phyloP scores from a whole-genome alignment of 441 rosid species.

The Mallotus repandus region DNA sequence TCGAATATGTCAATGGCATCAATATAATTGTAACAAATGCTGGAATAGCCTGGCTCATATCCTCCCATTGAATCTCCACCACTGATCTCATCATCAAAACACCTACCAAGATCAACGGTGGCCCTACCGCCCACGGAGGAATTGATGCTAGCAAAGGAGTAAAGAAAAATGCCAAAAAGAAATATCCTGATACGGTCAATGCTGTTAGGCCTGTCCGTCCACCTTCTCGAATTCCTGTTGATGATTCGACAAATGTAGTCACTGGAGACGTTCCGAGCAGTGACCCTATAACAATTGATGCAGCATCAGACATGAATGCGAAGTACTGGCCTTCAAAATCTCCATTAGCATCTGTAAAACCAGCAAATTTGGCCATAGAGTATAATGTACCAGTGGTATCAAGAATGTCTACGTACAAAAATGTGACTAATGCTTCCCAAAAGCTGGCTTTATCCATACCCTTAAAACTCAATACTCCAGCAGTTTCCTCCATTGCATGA shows the following conservation, averaged over 20 bases:
- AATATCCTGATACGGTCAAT: constrained; percentile 67
- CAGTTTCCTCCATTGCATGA: constrained; percentile 61
- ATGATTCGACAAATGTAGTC: constrained; percentile 71
- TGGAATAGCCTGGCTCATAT: constrained; percentile 84
- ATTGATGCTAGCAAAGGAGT: constrained; percentile 82
- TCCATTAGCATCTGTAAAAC: constrained; percentile 55
- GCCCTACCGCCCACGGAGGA: constrained; percentile 92
- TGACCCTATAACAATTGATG: constrained; percentile 73
- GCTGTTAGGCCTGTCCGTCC: constrained; percentile 86
- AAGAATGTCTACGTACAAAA: constrained; percentile 74
- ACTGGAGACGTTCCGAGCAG: constrained; percentile 84
- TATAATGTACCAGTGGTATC: constrained; percentile 86
- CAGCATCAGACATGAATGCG: constrained; percentile 90
- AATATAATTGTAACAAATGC: constrained; percentile 70
- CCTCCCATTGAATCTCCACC: constrained; percentile 76
- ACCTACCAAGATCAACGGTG: constrained; percentile 81
- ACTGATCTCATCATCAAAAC: constrained; percentile 90
- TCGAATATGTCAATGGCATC: constrained; percentile 81
- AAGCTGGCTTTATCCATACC: constrained; percentile 51
- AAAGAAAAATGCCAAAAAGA: constrained; percentile 70
- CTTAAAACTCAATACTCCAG: constrained; percentile 68
- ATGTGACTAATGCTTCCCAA: constrained; percentile 85
- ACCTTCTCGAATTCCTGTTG: constrained; percentile 83
- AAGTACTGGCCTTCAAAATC: constrained; percentile 79
- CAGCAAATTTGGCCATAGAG: constrained; percentile 84